Evolutionary conservation across 768 basidiomycete genomes (phyloP).

Genomic region (Leucocoprinus birnbaumii): DNA sequence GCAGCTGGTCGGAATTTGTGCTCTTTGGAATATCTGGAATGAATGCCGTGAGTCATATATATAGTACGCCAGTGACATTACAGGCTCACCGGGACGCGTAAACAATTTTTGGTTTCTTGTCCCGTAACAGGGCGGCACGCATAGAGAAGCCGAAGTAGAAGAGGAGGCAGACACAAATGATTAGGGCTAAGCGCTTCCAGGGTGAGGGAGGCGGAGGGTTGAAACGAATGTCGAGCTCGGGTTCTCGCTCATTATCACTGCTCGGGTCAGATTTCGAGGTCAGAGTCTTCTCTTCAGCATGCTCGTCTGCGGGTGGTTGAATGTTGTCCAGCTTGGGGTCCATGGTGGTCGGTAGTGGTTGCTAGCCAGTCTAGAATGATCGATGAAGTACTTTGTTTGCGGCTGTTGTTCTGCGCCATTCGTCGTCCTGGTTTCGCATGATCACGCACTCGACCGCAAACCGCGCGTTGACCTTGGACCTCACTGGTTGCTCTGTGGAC

Average conservation of each 20-base stretch:
- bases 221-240: background rate
- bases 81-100: slow-evolving; percentile 18
- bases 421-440: too few relatives aligned
- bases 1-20: slow-evolving; percentile 19
- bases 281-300: background rate
- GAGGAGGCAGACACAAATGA: slow-evolving; percentile 4
- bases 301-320: background rate
- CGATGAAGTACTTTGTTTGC: background rate
- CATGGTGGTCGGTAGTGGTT: background rate
- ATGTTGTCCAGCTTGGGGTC: background rate
- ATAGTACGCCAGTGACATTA: too few relatives aligned
- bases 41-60: background rate
- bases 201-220: slow-evolving; percentile 10
- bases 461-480: too few relatives aligned
- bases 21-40: slow-evolving; percentile 19
- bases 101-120: slow-evolving; percentile 12
- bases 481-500: too few relatives aligned
- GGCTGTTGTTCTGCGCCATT: too few relatives aligned
- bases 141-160: slow-evolving; percentile 10
- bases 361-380: background rate
- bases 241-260: background rate
- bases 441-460: too few relatives aligned
- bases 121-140: background rate
- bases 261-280: background rate
- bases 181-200: slow-evolving; percentile 12